Conservation (phyloP, 768 basidiomycete species). For the Hericium coralloides region DNA sequence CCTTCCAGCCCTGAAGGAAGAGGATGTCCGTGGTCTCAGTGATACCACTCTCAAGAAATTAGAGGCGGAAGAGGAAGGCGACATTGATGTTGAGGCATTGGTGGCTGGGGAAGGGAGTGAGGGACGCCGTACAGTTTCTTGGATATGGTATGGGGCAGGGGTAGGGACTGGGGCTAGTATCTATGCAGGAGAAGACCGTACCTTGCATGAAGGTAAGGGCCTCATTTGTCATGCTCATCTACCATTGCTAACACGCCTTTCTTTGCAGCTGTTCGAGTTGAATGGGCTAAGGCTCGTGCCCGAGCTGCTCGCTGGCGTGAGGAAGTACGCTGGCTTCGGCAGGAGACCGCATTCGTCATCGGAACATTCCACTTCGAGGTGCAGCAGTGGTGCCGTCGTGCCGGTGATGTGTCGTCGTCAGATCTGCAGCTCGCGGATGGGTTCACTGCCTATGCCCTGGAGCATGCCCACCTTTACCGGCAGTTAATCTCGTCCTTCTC, state of each 20-base stretch:
- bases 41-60: neutral
- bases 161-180: neutral
- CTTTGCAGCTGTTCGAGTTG: neutral
- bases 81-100: neutral
- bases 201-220: neutral
- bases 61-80: neutral
- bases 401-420: neutral
- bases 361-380: neutral
- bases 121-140: neutral
- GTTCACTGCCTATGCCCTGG: neutral
- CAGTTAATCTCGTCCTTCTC: neutral
- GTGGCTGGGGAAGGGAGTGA: neutral
- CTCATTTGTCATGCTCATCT: neutral
- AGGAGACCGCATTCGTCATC: neutral
- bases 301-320: neutral
- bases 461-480: neutral
- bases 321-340: neutral
- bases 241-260: neutral
- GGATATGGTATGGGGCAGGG: neutral
- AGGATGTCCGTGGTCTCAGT: neutral
- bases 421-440: neutral
- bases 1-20: neutral
- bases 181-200: neutral
- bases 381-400: neutral
- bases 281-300: neutral